Evolutionary conservation across 768 basidiomycete genomes (phyloP).

Genomic region (Calocybe gangraenosa): DNA sequence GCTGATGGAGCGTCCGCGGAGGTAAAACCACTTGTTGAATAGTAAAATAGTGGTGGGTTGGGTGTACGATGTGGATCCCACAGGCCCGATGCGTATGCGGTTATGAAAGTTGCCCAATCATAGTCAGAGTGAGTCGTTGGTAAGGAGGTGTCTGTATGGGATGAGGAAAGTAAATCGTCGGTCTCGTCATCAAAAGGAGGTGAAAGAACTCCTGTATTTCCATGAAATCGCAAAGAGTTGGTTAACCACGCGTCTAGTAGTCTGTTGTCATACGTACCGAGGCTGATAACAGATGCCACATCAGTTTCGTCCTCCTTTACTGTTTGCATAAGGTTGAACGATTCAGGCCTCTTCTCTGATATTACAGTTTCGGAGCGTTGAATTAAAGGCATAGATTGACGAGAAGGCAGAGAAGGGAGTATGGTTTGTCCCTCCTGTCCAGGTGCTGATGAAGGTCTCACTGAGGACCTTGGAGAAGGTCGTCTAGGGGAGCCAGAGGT

Average conservation of each 20-base stretch:
- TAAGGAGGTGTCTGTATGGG: background rate
- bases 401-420: constrained; percentile 35
- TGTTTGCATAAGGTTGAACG: constrained; percentile 18
- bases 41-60: constrained; percentile 40
- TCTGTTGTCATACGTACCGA: constrained; percentile 22
- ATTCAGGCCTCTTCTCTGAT: constrained; percentile 6
- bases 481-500: constrained; percentile 8
- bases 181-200: constrained; percentile 16
- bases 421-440: constrained; percentile 36
- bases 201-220: constrained; percentile 18
- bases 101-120: constrained; percentile 76
- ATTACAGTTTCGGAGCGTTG: background rate
- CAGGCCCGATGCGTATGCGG: constrained; percentile 69
- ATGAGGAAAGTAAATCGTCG: constrained; percentile 4
- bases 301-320: constrained; percentile 23
- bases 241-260: too few relatives aligned
- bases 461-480: constrained; percentile 18
- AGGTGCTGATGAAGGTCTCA: constrained; percentile 35
- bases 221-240: too few relatives aligned
- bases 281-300: constrained; percentile 1
- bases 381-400: constrained; percentile 3
- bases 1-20: constrained; percentile 1
- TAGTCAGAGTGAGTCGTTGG: constrained; percentile 22
- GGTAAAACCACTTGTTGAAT: constrained; percentile 6
- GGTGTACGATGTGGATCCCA: constrained; percentile 80